Base-by-base conservation (phyloP, 768 basidiomycete genomes). In the Hemileccinum impolitum region DNA sequence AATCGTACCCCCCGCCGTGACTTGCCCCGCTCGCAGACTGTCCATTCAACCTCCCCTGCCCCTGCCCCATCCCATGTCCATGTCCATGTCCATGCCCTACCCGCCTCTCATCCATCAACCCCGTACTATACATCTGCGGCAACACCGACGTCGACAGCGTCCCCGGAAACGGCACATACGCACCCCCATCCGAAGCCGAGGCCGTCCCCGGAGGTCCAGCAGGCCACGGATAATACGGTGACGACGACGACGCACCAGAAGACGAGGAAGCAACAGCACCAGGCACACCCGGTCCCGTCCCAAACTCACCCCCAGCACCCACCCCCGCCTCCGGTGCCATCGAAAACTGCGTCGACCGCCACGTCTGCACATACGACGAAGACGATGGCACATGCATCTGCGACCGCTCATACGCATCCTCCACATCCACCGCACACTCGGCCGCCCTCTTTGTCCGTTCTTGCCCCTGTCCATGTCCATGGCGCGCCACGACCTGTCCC, bases 101-200 rank as follows among this genome's bases (percentile, higher is more conserved):
- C 10, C 74, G 72, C 32, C 75, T 71, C 35, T 79, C 78, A 52
- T 82, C 82, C 3, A 78, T 73, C 40, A 87, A 67, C 0, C 85
- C 86, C 4, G 86, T 86, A 67, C 84, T 87, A 61, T 87, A 89
- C 57, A 84, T 70, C 54, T 87, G 85, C 0, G 87, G 84, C 37
- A 89, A 74, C 21, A 85, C 84, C 1, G 85, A 83, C 15, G 87
- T 88, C 18, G 87, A 84, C 37, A 88, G 58, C 38, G 77, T 72
- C 6, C 73, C 73, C 19, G 74, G 61, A 58, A 65, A 67, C 1
- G 65, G 75, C 74, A 46, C 65, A 50, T 69, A 65, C 26, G 61
- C 52, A 3, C 56, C 39, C 32, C 57, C 58, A 4, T 58, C 69
- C n/a, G 66, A 51, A 1, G 28, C 28, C 28, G 28, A 30, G 9